Conservation (phyloP, 306 rosid genomes). For the Biancaea sappan region DNA sequence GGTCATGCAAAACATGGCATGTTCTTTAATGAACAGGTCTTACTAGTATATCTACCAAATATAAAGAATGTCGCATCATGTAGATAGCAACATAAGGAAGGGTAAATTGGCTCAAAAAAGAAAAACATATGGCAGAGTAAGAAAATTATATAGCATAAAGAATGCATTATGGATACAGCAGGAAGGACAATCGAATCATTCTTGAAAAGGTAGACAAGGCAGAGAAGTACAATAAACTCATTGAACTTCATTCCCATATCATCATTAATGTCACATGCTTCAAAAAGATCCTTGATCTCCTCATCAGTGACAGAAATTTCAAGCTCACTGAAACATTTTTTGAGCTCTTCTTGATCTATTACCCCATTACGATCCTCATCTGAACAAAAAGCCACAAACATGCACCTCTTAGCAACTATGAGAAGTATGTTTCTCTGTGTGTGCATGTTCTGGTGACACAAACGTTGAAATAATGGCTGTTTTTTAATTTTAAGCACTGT, state of each 20-base stretch:
- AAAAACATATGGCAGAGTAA: not conserved
- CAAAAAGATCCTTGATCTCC: conserved; percentile 78
- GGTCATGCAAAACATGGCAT: not conserved
- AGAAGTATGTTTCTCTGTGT: not conserved
- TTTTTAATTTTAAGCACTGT: conserved; percentile 27
- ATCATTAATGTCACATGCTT: conserved; percentile 82
- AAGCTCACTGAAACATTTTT: conserved; percentile 67
- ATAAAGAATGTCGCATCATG: conserved; percentile 10
- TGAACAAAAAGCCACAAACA: conserved; percentile 39
- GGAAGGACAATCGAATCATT: conserved; percentile 55
- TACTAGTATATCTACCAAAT: conserved; percentile 1
- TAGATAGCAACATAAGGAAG: not conserved
- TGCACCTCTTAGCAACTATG: conserved; percentile 23
- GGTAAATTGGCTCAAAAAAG: not conserved
- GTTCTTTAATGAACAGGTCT: conserved; percentile 11
- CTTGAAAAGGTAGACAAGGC: conserved; percentile 83
- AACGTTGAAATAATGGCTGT: not conserved
- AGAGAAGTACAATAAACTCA: conserved; percentile 93
- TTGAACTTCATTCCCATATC: conserved; percentile 76
- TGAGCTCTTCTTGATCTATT: conserved; percentile 80
- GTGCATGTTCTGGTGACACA: not conserved
- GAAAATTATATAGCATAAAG: conserved; percentile 20
- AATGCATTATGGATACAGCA: conserved; percentile 58
- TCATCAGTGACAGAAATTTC: conserved; percentile 68
- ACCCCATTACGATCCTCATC: conserved; percentile 91